Evolutionary conservation across 768 basidiomycete genomes (phyloP).

Genomic region (Collybia sordida): DNA sequence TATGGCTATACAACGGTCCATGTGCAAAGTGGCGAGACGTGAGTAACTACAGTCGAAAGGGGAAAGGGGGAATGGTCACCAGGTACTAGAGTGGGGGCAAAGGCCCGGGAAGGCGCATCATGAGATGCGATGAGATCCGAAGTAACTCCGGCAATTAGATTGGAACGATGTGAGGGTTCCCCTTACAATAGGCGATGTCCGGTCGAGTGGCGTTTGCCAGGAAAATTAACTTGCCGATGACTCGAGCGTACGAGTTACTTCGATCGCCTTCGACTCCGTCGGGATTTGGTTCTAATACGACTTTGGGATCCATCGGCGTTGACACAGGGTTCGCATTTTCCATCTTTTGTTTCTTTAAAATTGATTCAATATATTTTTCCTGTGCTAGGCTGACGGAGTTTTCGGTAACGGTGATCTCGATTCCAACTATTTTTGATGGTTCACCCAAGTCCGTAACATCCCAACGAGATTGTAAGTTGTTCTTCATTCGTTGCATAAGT

Average conservation of each 20-base stretch:
- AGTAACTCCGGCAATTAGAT: no score
- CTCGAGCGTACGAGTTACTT: conserved; percentile 1
- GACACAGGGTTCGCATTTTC: background rate
- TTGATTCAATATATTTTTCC: background rate
- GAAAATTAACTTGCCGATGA: background rate
- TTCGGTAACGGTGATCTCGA: background rate
- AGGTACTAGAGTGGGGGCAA: no score
- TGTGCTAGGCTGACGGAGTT: background rate
- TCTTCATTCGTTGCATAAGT: background rate
- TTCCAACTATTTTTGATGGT: background rate
- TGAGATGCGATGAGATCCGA: no score
- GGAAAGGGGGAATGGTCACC: no score
- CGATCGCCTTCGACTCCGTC: background rate
- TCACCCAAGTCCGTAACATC: background rate
- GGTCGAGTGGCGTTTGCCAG: background rate
- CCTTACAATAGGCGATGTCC: background rate
- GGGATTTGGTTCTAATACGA: background rate
- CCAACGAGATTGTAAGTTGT: background rate
- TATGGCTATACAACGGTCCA: no score
- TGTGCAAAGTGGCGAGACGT: no score
- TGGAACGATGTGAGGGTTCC: no score
- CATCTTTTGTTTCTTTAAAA: background rate
- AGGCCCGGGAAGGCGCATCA: no score
- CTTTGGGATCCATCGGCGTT: background rate
- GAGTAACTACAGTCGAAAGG: no score